Conservation (phyloP, 2,329 filamentous ascomycete genomes). For the Diaporthe vaccinii region DNA sequence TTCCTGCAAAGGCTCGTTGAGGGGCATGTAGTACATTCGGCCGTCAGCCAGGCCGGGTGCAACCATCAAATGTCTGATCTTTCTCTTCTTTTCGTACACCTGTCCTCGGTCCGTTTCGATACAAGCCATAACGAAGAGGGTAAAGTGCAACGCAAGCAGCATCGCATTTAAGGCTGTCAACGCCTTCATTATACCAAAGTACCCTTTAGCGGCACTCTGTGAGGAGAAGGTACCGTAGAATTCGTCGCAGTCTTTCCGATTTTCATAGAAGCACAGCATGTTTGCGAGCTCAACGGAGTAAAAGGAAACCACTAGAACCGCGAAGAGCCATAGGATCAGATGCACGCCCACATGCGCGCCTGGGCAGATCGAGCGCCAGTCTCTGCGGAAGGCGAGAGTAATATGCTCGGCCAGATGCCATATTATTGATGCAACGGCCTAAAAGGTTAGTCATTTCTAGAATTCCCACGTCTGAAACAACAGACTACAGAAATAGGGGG, state of each 20-base stretch:
- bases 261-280: constrained; percentile 45
- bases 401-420: constrained; percentile 57
- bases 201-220: not conserved
- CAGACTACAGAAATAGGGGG: fast-evolving
- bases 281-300: constrained; percentile 53
- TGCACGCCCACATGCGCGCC: constrained; percentile 58
- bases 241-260: constrained; percentile 39
- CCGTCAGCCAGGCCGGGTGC: constrained; percentile 11
- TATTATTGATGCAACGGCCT: constrained; percentile 53
- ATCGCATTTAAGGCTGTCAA: constrained; percentile 42
- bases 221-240: constrained; percentile 35
- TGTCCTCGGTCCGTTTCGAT: constrained; percentile 41
- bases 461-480: not conserved
- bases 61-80: constrained; percentile 34
- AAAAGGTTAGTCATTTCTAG: not conserved
- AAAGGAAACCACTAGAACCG: constrained; percentile 51
- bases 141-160: constrained; percentile 37
- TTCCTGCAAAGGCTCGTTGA: not conserved
- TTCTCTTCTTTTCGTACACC: constrained; percentile 24
- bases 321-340: constrained; percentile 56
- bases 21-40: constrained; percentile 5
- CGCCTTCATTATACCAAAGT: constrained; percentile 39
- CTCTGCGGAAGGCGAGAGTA: constrained; percentile 50
- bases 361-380: constrained; percentile 55
- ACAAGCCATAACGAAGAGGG: constrained; percentile 41